phyloP scores from a whole-genome alignment of 179 eudicot species.

The Silene coronaria region DNA sequence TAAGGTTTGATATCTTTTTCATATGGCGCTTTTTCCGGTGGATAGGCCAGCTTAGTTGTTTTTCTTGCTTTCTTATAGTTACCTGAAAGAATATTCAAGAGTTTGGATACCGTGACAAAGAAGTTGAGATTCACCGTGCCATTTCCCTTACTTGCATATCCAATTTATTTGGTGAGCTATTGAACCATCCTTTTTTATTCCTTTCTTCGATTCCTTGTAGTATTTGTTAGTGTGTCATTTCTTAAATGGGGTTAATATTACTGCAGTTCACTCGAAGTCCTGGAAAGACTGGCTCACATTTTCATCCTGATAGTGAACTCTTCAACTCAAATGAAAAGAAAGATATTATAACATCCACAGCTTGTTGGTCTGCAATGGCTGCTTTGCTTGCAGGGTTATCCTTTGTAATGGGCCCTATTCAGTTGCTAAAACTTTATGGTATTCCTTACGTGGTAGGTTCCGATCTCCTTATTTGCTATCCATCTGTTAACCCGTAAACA shows the following conservation, averaged over 20 bases:
- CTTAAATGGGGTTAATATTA: neutral
- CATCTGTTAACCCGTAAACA: neutral
- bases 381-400: slow-evolving; percentile 56
- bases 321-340: slow-evolving; percentile 56
- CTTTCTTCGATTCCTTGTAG: neutral
- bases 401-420: slow-evolving; percentile 67
- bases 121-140: slow-evolving; percentile 67
- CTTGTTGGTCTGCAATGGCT: slow-evolving; percentile 71
- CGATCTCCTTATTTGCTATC: neutral
- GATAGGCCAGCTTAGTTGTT: slow-evolving; percentile 10
- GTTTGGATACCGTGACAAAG: slow-evolving; percentile 42
- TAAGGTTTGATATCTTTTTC: no score
- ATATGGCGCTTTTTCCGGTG: no score
- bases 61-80: slow-evolving; percentile 33
- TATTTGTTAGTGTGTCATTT: neutral
- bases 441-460: slow-evolving; percentile 61
- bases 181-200: neutral
- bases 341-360: slow-evolving; percentile 68
- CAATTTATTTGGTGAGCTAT: slow-evolving; percentile 65
- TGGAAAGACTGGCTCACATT: slow-evolving; percentile 78
- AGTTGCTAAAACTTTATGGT: slow-evolving; percentile 68
- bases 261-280: slow-evolving; percentile 70
- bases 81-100: slow-evolving; percentile 54
- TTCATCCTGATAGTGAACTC: slow-evolving; percentile 60
- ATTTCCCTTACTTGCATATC: slow-evolving; percentile 79